Evolutionary conservation across 2,329 filamentous ascomycete species (phyloP).

Genomic region (Ascochyta fabae): DNA sequence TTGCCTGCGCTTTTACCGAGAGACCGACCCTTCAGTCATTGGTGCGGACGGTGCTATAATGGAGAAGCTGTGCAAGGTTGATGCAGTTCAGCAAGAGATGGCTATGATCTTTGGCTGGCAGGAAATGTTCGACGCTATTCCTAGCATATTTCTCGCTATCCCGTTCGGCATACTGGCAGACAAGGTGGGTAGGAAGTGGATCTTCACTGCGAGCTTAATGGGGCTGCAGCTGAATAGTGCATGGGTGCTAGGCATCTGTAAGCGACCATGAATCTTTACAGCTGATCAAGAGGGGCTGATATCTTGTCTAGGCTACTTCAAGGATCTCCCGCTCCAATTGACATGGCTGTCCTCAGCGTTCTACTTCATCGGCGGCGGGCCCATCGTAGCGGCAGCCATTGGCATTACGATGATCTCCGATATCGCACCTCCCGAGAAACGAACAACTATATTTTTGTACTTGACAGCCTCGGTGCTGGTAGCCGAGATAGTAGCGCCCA

Average conservation of each 20-base stretch:
- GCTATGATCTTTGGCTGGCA: slow-evolving; percentile 59
- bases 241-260: slow-evolving; percentile 45
- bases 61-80: slow-evolving; percentile 59
- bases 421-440: slow-evolving; percentile 55
- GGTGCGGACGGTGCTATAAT: slow-evolving; percentile 50
- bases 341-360: slow-evolving; percentile 58
- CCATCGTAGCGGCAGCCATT: slow-evolving; percentile 55
- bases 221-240: slow-evolving; percentile 47
- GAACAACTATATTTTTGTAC: slow-evolving; percentile 41
- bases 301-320: slow-evolving; percentile 36
- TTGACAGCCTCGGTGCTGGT: slow-evolving; percentile 41
- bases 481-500: slow-evolving; percentile 43
- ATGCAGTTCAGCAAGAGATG: slow-evolving; percentile 56
- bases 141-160: slow-evolving; percentile 55
- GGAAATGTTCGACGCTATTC: slow-evolving; percentile 55
- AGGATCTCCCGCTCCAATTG: slow-evolving; percentile 52
- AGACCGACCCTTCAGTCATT: slow-evolving; percentile 53
- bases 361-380: slow-evolving; percentile 56
- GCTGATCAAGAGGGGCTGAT: background rate
- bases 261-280: slow-evolving; percentile 1
- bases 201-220: slow-evolving; percentile 52
- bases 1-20: slow-evolving; percentile 54
- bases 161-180: slow-evolving; percentile 60
- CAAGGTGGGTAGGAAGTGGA: slow-evolving; percentile 55
- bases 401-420: slow-evolving; percentile 60